Evolutionary conservation across 2,329 filamentous ascomycete genomes (phyloP).

Genomic region (Diaporthe amygdali): DNA sequence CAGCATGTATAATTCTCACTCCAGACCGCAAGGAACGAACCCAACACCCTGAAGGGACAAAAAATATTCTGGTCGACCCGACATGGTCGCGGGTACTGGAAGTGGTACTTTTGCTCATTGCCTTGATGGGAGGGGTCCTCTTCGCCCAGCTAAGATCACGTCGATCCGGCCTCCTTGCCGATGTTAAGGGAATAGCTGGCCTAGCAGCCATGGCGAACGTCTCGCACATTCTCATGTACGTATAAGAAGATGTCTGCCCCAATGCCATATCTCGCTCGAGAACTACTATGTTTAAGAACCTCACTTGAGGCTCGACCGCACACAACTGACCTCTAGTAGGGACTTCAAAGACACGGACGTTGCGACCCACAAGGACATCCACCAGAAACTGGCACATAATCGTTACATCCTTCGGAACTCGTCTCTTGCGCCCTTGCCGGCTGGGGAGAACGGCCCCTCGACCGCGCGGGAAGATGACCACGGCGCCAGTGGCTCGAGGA

Average conservation of each 20-base stretch:
- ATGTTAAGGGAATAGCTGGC: conserved; percentile 76
- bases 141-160: conserved; percentile 66
- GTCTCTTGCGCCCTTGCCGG: conserved; percentile 66
- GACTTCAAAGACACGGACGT: conserved; percentile 77
- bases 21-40: conserved; percentile 55
- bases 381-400: conserved; percentile 67
- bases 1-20: conserved; percentile 63
- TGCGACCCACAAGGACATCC: conserved; percentile 69
- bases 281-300: too few species aligned
- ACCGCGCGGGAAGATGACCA: background rate
- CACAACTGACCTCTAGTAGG: background rate
- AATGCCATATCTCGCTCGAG: too few species aligned
- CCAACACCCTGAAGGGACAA: conserved; percentile 46
- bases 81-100: conserved; percentile 68
- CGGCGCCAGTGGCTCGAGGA: background rate
- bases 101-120: conserved; percentile 59
- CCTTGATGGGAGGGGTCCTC: conserved; percentile 60
- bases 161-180: conserved; percentile 68
- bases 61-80: conserved; percentile 61
- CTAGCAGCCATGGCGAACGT: conserved; percentile 78
- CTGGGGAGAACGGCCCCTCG: conserved; percentile 43
- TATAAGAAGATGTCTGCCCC: background rate
- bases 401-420: conserved; percentile 75
- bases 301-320: background rate
- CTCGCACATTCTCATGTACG: conserved; percentile 44